Conservation (phyloP, 345 rosid species). For the Syzygium aqueum region DNA sequence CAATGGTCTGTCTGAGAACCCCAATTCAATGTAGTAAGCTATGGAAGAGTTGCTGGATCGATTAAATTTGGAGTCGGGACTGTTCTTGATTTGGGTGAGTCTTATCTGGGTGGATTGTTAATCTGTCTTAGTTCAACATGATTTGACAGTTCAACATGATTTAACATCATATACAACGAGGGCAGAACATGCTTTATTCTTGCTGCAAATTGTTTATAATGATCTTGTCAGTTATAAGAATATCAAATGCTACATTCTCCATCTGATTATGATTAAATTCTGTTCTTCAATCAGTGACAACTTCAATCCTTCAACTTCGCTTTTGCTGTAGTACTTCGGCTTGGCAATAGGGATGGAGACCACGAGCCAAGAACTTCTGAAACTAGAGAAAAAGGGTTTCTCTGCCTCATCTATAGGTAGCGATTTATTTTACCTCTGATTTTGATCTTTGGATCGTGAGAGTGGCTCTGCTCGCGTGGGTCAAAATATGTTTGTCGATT, state of each 20-base stretch:
- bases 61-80: neutral
- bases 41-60: neutral
- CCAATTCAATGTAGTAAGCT: neutral
- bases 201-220: neutral
- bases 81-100: neutral
- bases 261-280: neutral
- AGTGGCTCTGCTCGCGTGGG: neutral
- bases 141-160: neutral
- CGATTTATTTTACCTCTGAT: neutral
- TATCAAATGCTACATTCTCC: neutral
- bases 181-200: neutral
- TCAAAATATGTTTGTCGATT: neutral
- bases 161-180: neutral
- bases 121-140: neutral
- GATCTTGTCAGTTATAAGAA: neutral
- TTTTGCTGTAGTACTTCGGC: neutral
- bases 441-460: neutral
- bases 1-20: neutral
- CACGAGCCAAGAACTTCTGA: slow-evolving; percentile 34
- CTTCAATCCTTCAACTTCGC: neutral
- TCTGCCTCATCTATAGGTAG: slow-evolving; percentile 23
- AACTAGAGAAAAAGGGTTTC: slow-evolving; percentile 20
- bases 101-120: neutral
- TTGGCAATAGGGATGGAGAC: slow-evolving; percentile 10
- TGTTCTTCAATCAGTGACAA: neutral